Conservation (phyloP, 2,329 filamentous ascomycete species). For the Metarhizium rileyi region DNA sequence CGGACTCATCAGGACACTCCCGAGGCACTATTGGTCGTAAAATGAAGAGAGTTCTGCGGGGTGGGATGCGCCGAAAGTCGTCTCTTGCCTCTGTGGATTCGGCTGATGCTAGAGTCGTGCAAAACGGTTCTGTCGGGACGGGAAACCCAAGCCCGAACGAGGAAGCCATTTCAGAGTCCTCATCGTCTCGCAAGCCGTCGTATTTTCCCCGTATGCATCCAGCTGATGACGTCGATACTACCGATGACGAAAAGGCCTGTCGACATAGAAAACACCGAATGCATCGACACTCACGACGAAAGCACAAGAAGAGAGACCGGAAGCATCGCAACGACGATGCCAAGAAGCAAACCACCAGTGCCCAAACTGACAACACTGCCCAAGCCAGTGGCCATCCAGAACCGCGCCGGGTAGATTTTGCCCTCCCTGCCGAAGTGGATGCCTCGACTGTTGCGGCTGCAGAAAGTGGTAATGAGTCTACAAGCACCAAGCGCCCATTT, state of each 20-base stretch:
- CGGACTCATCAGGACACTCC: constrained; percentile 49
- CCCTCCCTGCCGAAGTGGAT: constrained; percentile 22
- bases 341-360: constrained; percentile 15
- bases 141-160: constrained; percentile 24
- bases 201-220: constrained; percentile 28
- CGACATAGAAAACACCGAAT: constrained; percentile 23
- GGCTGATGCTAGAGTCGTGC: constrained; percentile 20
- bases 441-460: constrained; percentile 17
- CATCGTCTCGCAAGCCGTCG: constrained; percentile 24
- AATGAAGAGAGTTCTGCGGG: constrained; percentile 65
- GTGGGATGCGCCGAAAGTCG: constrained; percentile 65
- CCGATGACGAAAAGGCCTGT: constrained; percentile 33
- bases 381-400: constrained; percentile 11
- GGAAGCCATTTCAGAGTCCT: constrained; percentile 28
- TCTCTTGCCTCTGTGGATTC: constrained; percentile 61
- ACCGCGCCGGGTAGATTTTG: constrained; percentile 51
- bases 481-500: constrained; percentile 33
- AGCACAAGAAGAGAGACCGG: constrained; percentile 25
- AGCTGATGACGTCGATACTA: constrained; percentile 32
- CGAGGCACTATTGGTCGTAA: constrained; percentile 59
- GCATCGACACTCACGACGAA: constrained; percentile 23
- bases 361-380: constrained; percentile 20
- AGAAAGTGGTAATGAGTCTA: constrained; percentile 13
- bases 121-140: constrained; percentile 33
- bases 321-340: constrained; percentile 33